phyloP scores from a whole-genome alignment of 805 yeast species.

The Yamadazyma philogaea region DNA sequence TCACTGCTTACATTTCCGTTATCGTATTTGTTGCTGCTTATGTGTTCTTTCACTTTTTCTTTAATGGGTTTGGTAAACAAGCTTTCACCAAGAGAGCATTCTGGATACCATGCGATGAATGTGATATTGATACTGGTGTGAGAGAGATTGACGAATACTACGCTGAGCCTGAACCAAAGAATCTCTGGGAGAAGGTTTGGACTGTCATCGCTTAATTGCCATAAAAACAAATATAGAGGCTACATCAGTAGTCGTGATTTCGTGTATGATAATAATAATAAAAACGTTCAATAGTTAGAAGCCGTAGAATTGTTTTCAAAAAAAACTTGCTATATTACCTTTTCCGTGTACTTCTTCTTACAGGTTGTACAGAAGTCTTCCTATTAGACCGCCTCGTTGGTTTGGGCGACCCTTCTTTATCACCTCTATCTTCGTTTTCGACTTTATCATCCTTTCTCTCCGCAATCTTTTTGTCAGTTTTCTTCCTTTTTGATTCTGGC shows the following conservation, averaged over 20 bases:
- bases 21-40: constrained; percentile 56
- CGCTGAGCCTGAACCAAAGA: constrained; percentile 53
- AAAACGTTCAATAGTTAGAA: constrained; percentile 5
- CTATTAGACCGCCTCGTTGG: constrained; percentile 8
- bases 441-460: constrained; percentile 23
- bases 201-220: constrained; percentile 23
- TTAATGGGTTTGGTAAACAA: constrained; percentile 35
- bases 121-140: constrained; percentile 69
- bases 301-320: neutral
- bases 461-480: constrained; percentile 22
- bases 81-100: constrained; percentile 37
- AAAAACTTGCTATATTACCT: no score
- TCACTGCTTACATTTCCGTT: constrained; percentile 69
- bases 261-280: constrained; percentile 8
- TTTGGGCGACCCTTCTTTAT: constrained; percentile 8
- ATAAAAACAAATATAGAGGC: neutral
- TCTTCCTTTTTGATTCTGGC: constrained; percentile 20
- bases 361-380: constrained; percentile 13
- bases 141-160: constrained; percentile 60
- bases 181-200: constrained; percentile 57
- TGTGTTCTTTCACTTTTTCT: constrained; percentile 52
- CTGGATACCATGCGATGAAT: constrained; percentile 49
- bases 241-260: constrained; percentile 4
- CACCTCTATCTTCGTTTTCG: constrained; percentile 7
- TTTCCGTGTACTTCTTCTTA: constrained; percentile 19